Evolutionary conservation across 2,329 filamentous ascomycete species (phyloP).

Genomic region (Colletotrichum eremochloae): DNA sequence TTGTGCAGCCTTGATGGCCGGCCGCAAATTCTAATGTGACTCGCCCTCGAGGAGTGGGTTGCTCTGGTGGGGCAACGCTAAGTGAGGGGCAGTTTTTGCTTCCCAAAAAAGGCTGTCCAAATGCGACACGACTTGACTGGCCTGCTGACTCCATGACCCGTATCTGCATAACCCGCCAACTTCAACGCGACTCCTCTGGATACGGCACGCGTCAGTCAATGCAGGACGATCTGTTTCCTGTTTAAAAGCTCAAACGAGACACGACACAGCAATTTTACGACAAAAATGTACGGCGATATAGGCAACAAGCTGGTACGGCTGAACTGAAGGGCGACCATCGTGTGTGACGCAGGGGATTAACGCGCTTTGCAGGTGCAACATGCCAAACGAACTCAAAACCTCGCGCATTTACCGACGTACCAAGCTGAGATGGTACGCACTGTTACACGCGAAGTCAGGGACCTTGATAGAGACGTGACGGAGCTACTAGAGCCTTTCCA

Average conservation of each 20-base stretch:
- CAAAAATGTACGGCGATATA: constrained; percentile 85
- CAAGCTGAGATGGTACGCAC: constrained; percentile 91
- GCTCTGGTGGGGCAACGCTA: constrained; percentile 42
- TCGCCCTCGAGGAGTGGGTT: neutral
- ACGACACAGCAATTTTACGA: neutral
- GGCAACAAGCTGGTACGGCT: constrained; percentile 83
- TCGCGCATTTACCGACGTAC: constrained; percentile 89
- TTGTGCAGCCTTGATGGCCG: constrained; percentile 1
- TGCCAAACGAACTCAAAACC: constrained; percentile 92
- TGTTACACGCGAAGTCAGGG: constrained; percentile 91
- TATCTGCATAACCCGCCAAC: constrained; percentile 8
- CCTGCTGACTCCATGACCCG: neutral
- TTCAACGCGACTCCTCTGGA: constrained; percentile 1
- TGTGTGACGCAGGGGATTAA: constrained; percentile 39
- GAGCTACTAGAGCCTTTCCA: constrained; percentile 85
- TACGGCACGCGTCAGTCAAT: constrained; percentile 5
- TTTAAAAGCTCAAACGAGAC: neutral
- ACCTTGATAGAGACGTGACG: constrained; percentile 88
- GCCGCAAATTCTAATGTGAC: neutral
- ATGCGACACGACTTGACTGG: constrained; percentile 29
- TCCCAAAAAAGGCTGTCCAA: constrained; percentile 33
- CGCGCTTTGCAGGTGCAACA: constrained; percentile 79
- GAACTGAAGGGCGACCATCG: constrained; percentile 3
- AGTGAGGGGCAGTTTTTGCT: constrained; percentile 36
- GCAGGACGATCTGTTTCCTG: neutral